Base-by-base conservation (phyloP, 805 yeast genomes). In the Tetrapisispora fleetii region DNA sequence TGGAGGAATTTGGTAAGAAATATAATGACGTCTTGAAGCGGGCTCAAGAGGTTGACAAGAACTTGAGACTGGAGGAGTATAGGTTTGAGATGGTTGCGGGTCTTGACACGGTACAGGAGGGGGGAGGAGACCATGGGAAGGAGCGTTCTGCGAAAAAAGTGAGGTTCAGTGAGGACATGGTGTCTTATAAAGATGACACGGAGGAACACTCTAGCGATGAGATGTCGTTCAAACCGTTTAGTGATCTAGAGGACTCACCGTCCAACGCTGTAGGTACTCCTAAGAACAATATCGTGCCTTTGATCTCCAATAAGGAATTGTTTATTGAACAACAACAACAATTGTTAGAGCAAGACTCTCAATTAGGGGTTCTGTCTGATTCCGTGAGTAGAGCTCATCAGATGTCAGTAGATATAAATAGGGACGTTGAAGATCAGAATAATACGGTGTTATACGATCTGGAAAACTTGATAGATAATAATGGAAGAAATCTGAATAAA, bases 341-440 rank as follows among this genome's bases (percentile, higher is more conserved):
- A 47, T 48, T 77, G 9, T 50, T 68, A 17, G 62, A 67, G 17
- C 83, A 79, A 50, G 81, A 78, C 53, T 55, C 60, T 1, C 69
- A 72, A 36, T 53, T 79, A 10, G 67, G 65, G 11, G 42, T 58
- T 1, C 55, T 79, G 3, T 66, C 79, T 1, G 54, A 59, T 4
- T 72, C 79, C 0, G 72, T 78, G 1, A 62, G 65, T 30, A 64
- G 71, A 37, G 76, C 76, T 45, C 70, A 70, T 51, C 69, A 66
- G 1, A 63, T 79, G 41, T 74, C 81, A 2, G 37, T 70, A 10
- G 69, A 65, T 32, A 78, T 79, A 13, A 68, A 76, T 49, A 65
- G 63, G 6, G 83, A 79, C 52, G 57, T 78, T 10, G 66, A 63
- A 13, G 73, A 72, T 4, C 82, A 78, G 45, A 67, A 77, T 57